These are phyloP conservation scores for Suaeda aralocaspica DNA, from an alignment of 148 eudicot species.

Conservation along the genomic window DNA sequence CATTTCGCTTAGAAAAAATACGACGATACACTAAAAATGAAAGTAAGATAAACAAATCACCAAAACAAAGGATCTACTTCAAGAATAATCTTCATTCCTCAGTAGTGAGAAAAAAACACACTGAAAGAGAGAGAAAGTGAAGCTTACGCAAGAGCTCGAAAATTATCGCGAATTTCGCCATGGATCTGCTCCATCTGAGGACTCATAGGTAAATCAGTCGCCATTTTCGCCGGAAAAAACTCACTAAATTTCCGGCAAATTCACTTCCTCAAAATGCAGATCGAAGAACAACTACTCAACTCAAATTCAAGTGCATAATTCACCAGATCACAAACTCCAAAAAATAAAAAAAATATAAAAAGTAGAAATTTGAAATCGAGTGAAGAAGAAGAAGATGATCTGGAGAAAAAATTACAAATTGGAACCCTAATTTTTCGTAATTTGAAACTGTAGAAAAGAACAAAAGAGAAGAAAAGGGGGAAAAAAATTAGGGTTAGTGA, in stretches of 20 bases:
- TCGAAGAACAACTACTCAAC: not conserved
- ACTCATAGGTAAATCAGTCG: conserved; percentile 64
- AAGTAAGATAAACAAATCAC: no score
- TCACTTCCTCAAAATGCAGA: not conserved
- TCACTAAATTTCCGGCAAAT: conserved; percentile 20
- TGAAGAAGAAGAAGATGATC: not conserved
- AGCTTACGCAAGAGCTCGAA: conserved; percentile 90
- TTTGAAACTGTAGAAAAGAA: not conserved
- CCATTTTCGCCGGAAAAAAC: conserved; percentile 45
- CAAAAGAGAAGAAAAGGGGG: not conserved
- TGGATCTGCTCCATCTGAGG: conserved; percentile 99
- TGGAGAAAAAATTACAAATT: not conserved
- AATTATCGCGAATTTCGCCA: conserved; percentile 90
- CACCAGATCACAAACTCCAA: not conserved
- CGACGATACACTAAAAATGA: not conserved
- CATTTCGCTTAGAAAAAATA: not conserved
- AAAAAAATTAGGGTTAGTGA: conserved; percentile 9
- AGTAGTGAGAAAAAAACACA: not conserved
- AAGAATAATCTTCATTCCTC: not conserved
- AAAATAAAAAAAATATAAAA: no score
- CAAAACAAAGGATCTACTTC: not conserved
- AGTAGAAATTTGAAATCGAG: not conserved
- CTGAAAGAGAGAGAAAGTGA: conserved; percentile 4
- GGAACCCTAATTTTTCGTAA: conserved; percentile 6
- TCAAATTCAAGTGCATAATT: conserved; percentile 16